These are phyloP conservation scores for Erysiphe neolycopersici DNA, from an alignment of 2,329 filamentous ascomycete genomes.

Conservation along the genomic window DNA sequence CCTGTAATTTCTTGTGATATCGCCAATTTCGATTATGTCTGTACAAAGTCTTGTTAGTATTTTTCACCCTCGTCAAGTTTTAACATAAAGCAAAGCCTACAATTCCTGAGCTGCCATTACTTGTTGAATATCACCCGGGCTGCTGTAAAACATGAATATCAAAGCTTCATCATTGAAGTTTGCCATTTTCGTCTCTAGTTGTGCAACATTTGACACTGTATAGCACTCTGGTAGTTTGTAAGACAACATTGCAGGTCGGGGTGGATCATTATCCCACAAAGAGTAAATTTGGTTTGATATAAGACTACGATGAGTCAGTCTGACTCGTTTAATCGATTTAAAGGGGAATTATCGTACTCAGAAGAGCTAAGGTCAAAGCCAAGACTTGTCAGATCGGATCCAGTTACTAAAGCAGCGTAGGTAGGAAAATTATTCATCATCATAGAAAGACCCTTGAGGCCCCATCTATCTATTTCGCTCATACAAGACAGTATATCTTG, in stretches of 20 bases:
- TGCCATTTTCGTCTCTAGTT: constrained; percentile 35
- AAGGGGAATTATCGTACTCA: constrained; percentile 20
- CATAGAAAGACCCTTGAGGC: constrained; percentile 30
- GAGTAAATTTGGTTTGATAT: constrained; percentile 34
- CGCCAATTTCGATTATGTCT: constrained; percentile 39
- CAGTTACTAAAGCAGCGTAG: constrained; percentile 31
- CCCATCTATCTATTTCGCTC: constrained; percentile 35
- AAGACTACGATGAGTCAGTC: constrained; percentile 8
- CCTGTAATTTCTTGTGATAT: constrained; percentile 38
- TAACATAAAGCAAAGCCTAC: constrained; percentile 17
- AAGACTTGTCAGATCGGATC: constrained; percentile 28
- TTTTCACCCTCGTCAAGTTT: not conserved
- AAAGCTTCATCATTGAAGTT: constrained; percentile 43
- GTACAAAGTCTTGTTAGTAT: not conserved
- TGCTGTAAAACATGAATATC: constrained; percentile 45
- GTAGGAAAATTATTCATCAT: constrained; percentile 37
- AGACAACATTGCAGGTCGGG: constrained; percentile 28
- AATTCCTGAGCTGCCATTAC: constrained; percentile 35
- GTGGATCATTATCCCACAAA: constrained; percentile 30
- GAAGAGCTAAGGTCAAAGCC: constrained; percentile 29
- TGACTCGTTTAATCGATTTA: not conserved
- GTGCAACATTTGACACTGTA: constrained; percentile 36
- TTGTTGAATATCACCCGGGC: constrained; percentile 33
- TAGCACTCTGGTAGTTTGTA: constrained; percentile 38
- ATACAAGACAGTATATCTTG: constrained; percentile 34